Percentiles rank a stretch among this genome's conserved stretches.
These are phyloP conservation scores for Andrographis paniculata DNA, from an alignment of 305 asterid genomes.

Conservation along the genomic window DNA sequence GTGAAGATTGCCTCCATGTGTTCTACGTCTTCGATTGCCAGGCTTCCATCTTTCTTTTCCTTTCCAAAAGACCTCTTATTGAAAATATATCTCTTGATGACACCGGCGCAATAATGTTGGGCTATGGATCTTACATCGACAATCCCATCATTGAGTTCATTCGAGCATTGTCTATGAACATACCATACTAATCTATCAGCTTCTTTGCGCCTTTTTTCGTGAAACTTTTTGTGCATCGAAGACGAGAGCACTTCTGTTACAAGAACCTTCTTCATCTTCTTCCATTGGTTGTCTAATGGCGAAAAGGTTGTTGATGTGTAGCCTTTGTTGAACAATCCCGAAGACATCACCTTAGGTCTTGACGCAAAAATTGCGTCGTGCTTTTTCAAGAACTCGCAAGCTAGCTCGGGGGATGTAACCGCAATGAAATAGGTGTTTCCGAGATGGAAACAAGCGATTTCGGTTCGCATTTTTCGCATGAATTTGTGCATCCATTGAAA, in stretches of 20 bases:
- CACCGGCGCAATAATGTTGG: slow-evolving; percentile 12
- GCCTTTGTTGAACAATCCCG: background rate
- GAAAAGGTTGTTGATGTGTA: background rate
- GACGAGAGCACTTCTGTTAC: no score
- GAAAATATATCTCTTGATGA: slow-evolving; percentile 13
- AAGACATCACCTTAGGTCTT: no score
- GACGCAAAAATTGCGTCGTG: no score
- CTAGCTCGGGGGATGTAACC: no score
- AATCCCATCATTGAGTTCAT: slow-evolving; percentile 1
- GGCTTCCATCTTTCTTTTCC: slow-evolving; percentile 20
- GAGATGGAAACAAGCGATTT: no score
- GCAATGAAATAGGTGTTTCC: no score
- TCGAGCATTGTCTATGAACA: slow-evolving; percentile 1
- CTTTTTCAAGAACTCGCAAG: no score
- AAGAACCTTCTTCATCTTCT: slow-evolving; percentile 4
- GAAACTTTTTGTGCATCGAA: no score
- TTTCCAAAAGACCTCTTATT: slow-evolving; percentile 20
- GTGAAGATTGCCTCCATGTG: slow-evolving; percentile 14
- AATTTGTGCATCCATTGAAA: no score
- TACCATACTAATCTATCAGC: slow-evolving; percentile 15
- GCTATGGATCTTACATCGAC: slow-evolving; percentile 14
- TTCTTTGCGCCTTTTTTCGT: slow-evolving; percentile 4
- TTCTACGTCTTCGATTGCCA: slow-evolving; percentile 21
- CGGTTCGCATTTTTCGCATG: no score
- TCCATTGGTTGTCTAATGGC: slow-evolving; percentile 6